A percentile compares a stretch with the other conserved stretches of the same genome.
Evolutionary conservation across 208 protist species (phyloP).

Genomic region (Leishmania aethiopica): DNA sequence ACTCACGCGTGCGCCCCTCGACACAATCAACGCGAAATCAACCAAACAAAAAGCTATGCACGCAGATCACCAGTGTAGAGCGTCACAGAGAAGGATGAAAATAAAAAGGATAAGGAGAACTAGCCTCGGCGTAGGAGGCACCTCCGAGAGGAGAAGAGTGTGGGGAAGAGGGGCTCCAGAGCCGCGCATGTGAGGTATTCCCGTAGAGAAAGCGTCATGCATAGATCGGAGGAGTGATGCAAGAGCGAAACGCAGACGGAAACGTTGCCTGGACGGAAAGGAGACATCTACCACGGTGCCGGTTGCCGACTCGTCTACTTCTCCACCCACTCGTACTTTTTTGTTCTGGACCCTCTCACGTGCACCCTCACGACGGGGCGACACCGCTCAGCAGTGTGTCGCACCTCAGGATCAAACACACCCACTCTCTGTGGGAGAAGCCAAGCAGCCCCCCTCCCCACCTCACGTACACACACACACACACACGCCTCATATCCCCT

Average conservation of each 20-base stretch:
- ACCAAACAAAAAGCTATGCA: neutral
- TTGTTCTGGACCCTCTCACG: neutral
- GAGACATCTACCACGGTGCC: neutral
- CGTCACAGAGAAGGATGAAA: neutral
- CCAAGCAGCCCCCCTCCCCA: neutral
- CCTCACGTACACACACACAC: no score
- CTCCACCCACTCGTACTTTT: neutral
- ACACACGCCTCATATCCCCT: neutral
- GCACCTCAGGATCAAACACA: neutral
- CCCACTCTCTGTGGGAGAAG: neutral
- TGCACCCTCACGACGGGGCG: neutral
- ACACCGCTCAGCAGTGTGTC: neutral
- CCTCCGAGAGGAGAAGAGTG: neutral
- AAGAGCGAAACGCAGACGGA: neutral
- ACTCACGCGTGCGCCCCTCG: neutral
- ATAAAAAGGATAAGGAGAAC: neutral
- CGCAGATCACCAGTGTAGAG: neutral
- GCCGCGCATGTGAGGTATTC: neutral
- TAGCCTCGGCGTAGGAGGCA: neutral
- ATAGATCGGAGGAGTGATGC: neutral
- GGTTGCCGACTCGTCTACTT: neutral
- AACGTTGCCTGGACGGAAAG: neutral
- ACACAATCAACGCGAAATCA: neutral
- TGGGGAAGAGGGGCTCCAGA: neutral
- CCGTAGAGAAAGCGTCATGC: neutral